Evolutionary conservation across 306 rosid genomes (phyloP).

Genomic region (Prinsepia uniflora): DNA sequence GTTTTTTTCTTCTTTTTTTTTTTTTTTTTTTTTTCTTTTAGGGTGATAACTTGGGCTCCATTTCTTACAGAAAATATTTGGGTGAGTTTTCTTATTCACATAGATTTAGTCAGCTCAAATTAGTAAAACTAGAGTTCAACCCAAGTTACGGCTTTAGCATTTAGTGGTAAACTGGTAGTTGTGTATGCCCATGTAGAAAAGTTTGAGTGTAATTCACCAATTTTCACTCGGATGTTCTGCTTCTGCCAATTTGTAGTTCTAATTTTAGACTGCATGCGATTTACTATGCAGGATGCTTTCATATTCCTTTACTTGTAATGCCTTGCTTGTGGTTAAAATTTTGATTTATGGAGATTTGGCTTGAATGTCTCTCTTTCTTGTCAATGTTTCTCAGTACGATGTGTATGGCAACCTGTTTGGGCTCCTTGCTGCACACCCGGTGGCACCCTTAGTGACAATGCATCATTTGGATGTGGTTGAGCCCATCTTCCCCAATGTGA

Average conservation of each 20-base stretch:
- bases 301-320: not conserved
- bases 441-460: slow-evolving; percentile 80
- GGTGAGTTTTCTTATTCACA: not conserved
- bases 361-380: not conserved
- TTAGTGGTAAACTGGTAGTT: not conserved
- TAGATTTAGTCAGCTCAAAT: not conserved
- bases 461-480: slow-evolving; percentile 98
- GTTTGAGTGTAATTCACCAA: not conserved
- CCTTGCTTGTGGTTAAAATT: not conserved
- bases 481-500: slow-evolving; percentile 81
- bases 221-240: not conserved
- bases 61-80: not conserved
- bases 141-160: not conserved
- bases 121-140: too few relatives aligned
- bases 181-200: not conserved
- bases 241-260: not conserved
- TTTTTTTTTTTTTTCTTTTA: too few relatives aligned
- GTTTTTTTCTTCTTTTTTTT: too few relatives aligned
- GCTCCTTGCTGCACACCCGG: slow-evolving; percentile 94
- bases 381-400: slow-evolving; percentile 64
- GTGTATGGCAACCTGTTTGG: slow-evolving; percentile 93
- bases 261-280: not conserved
- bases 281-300: not conserved
- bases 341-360: not conserved
- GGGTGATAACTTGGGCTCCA: not conserved